Conservation (phyloP, 306 rosid species). For the Sicyos edulis region DNA sequence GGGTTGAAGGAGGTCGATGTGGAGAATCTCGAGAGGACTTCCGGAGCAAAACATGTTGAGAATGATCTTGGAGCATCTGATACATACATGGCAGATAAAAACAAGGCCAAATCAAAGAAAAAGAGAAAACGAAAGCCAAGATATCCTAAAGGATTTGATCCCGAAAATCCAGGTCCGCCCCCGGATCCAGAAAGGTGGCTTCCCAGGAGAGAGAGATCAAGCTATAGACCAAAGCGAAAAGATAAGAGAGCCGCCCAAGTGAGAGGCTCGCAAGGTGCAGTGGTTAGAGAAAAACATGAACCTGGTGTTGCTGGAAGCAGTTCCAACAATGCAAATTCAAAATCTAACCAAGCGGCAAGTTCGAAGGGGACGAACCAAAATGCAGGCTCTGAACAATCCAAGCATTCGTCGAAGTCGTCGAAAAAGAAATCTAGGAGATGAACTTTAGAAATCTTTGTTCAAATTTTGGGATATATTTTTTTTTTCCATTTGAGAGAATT, state of each 20-base stretch:
- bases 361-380: slow-evolving; percentile 54
- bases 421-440: slow-evolving; percentile 87
- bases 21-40: slow-evolving; percentile 76
- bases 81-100: slow-evolving; percentile 63
- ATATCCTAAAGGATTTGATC: slow-evolving; percentile 96
- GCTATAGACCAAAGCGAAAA: slow-evolving; percentile 90
- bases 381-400: slow-evolving; percentile 44
- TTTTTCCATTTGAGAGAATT: neutral
- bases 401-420: slow-evolving; percentile 57
- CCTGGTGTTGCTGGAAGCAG: slow-evolving; percentile 35
- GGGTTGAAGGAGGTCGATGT: slow-evolving; percentile 76
- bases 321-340: slow-evolving; percentile 46
- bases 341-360: slow-evolving; percentile 52
- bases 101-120: slow-evolving; percentile 68
- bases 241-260: slow-evolving; percentile 97
- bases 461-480: neutral
- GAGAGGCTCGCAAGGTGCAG: slow-evolving; percentile 97
- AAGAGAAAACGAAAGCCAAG: slow-evolving; percentile 97
- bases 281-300: slow-evolving; percentile 74
- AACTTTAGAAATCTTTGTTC: neutral
- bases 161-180: slow-evolving; percentile 91
- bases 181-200: slow-evolving; percentile 99
- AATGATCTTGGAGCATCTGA: slow-evolving; percentile 42
- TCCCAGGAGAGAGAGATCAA: slow-evolving; percentile 92
- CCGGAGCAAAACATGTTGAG: slow-evolving; percentile 73